Percentiles rank a stretch among this genome's conserved stretches.
phyloP scores from a whole-genome alignment of 306 rosid species.

The Gleditsia sinensis region DNA sequence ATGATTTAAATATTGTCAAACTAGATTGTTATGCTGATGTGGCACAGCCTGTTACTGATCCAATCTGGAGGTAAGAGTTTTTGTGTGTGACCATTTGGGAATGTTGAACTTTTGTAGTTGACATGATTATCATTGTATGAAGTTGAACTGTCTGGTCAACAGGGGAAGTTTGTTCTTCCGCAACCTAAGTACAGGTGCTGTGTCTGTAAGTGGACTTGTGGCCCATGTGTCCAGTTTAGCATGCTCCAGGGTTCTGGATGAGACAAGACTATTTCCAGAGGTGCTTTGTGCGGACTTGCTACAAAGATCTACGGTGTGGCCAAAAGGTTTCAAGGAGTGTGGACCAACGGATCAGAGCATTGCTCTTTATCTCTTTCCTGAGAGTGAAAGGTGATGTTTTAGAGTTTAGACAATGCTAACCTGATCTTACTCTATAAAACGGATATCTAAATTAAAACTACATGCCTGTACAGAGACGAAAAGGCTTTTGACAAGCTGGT shows the following conservation, averaged over 20 bases:
- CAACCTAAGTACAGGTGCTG: conserved; percentile 29
- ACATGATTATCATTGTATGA: conserved; percentile 19
- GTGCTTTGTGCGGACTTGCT: conserved; percentile 49
- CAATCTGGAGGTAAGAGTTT: conserved; percentile 67
- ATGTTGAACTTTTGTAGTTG: conserved; percentile 13
- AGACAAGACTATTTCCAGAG: conserved; percentile 50
- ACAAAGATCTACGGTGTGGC: conserved; percentile 63
- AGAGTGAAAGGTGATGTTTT: conserved; percentile 51
- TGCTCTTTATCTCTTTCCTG: conserved; percentile 80
- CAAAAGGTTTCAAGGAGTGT: conserved; percentile 51
- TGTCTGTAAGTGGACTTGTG: conserved; percentile 42
- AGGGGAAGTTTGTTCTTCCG: conserved; percentile 64
- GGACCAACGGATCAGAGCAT: conserved; percentile 59
- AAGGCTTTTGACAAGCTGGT: conserved; percentile 55
- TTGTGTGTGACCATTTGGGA: conserved; percentile 20
- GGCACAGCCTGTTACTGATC: conserved; percentile 67
- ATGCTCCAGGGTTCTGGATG: conserved; percentile 53
- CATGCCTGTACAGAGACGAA: conserved; percentile 43
- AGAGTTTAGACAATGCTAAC: not conserved
- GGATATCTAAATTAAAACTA: not conserved
- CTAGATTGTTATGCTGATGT: conserved; percentile 17
- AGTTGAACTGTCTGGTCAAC: conserved; percentile 37
- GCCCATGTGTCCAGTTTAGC: conserved; percentile 78
- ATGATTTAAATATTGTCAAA: conserved; percentile 9
- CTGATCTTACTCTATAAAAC: conserved; percentile 9